Evolutionary conservation across 2,329 filamentous ascomycete genomes (phyloP).

Genomic region (Botrytis fragariae): DNA sequence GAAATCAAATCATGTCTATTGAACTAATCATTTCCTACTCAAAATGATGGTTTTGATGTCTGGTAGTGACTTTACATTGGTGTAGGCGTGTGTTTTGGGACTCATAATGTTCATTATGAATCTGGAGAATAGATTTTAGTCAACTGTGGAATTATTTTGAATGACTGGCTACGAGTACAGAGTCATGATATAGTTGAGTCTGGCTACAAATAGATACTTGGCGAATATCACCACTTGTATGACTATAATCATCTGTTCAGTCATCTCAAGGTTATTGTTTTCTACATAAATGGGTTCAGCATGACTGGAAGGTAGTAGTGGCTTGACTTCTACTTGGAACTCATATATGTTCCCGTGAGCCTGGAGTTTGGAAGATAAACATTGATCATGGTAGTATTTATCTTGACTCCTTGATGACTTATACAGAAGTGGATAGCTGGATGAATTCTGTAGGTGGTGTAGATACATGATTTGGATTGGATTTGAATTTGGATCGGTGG

Average conservation of each 20-base stretch:
- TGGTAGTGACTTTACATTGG: not conserved
- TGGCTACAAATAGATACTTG: too few species aligned
- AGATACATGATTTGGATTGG: not conserved
- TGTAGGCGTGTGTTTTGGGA: not conserved
- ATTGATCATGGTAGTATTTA: not conserved
- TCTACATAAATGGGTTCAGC: rapidly evolving
- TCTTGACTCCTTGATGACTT: not conserved
- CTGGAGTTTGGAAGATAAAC: too few species aligned
- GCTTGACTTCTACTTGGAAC: not conserved
- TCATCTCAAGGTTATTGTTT: not conserved
- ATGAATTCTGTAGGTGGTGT: not conserved
- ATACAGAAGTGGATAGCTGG: not conserved
- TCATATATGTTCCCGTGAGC: not conserved
- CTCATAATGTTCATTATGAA: not conserved
- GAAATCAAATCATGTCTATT: not conserved
- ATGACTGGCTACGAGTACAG: too few species aligned
- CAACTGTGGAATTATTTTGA: not conserved
- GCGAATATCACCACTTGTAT: too few species aligned
- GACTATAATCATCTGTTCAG: too few species aligned
- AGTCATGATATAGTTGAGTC: not conserved
- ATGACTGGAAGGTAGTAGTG: not conserved
- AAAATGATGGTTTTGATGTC: not conserved
- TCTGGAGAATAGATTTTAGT: not conserved
- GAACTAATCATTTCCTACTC: not conserved
- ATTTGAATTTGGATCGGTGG: not conserved